phyloP scores from a whole-genome alignment of 805 yeast species.

The Pichia nakasei region DNA sequence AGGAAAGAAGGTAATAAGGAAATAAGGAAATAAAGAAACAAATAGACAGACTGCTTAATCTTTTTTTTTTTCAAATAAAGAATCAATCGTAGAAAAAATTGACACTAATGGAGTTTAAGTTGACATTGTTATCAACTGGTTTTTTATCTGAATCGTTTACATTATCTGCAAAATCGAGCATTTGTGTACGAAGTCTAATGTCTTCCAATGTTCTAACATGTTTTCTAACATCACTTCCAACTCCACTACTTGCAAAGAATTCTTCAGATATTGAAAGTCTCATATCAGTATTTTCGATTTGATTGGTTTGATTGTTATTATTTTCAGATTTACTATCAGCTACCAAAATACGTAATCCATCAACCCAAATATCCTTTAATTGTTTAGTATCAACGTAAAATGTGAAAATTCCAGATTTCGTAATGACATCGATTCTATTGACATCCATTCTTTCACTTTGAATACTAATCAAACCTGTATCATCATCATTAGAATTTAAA shows the following conservation, averaged over 20 bases:
- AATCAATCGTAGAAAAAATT: not conserved
- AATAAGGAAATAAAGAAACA: too few species aligned
- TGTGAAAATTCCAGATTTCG: constrained; percentile 30
- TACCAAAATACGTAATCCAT: constrained; percentile 55
- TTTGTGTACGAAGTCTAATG: constrained; percentile 41
- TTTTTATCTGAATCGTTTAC: constrained; percentile 1
- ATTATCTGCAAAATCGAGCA: constrained; percentile 31
- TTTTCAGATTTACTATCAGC: constrained; percentile 30
- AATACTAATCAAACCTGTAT: constrained; percentile 42
- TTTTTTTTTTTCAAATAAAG: too few species aligned
- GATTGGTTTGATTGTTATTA: not conserved
- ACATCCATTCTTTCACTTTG: constrained; percentile 37
- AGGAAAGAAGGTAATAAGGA: too few species aligned
- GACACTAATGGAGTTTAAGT: not conserved
- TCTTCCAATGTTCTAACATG: constrained; percentile 38
- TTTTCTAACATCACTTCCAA: constrained; percentile 23
- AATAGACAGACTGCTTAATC: too few species aligned
- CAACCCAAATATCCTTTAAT: constrained; percentile 65
- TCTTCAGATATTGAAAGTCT: constrained; percentile 6
- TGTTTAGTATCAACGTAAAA: constrained; percentile 67
- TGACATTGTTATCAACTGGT: not conserved
- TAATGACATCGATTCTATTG: constrained; percentile 16
- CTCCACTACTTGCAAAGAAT: constrained; percentile 3
- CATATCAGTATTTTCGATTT: not conserved
- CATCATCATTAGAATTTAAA: constrained; percentile 30